Percentiles rank a stretch among this genome's conserved stretches.
Conservation (phyloP, 163 green algal species). For the Scenedesmus sp. region DNA sequence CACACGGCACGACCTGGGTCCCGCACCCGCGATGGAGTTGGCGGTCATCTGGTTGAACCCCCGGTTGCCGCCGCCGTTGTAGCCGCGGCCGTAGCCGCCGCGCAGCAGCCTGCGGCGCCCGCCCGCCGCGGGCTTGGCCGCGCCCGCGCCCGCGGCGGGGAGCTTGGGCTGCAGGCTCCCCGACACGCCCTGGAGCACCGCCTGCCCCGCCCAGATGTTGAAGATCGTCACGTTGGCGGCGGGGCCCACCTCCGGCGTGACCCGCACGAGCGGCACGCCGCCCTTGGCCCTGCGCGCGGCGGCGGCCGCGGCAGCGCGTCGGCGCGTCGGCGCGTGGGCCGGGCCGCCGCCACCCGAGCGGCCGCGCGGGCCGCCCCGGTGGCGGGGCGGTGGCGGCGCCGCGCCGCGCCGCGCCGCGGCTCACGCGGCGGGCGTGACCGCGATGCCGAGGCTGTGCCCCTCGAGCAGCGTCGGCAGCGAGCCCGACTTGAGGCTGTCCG, state of each 20-base stretch:
- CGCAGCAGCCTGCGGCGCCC: background rate
- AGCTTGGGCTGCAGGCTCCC: background rate
- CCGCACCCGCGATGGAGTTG: conserved; percentile 15
- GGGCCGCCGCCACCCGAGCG: too few species aligned
- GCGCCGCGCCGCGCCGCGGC: too few species aligned
- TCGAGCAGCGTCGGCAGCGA: too few species aligned
- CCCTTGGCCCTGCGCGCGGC: background rate
- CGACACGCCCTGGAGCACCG: background rate
- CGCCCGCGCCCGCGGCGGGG: background rate
- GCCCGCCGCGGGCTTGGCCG: background rate
- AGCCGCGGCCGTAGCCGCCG: background rate
- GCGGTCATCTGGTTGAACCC: background rate
- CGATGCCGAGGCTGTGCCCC: too few species aligned
- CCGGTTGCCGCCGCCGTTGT: background rate
- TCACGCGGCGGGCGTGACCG: too few species aligned
- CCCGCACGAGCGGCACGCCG: background rate
- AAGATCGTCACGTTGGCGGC: background rate
- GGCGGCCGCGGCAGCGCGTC: background rate
- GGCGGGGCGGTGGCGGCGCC: too few species aligned
- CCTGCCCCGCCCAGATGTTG: conserved; percentile 16
- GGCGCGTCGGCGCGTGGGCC: too few species aligned
- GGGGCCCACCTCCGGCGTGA: background rate
- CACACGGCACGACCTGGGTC: too few species aligned
- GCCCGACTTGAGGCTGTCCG: too few species aligned
- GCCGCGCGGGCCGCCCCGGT: too few species aligned